Percentiles rank a stretch among this genome's conserved stretches.
Conservation (phyloP, 805 yeast genomes). For the Lipomyces japonicus region DNA sequence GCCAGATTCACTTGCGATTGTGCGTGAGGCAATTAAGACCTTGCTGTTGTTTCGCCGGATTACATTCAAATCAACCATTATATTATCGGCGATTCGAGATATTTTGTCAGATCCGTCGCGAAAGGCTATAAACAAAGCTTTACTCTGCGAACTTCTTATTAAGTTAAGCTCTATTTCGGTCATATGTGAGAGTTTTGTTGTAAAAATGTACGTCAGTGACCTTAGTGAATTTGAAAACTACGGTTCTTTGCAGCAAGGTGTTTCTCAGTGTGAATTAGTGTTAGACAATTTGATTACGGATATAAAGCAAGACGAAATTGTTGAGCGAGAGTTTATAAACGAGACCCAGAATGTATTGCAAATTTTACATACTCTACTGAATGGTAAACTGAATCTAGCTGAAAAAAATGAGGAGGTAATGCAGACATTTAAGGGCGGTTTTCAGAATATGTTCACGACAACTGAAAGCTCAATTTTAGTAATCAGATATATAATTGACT, state of each 20-base stretch:
- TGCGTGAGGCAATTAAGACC: constrained; percentile 13
- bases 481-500: too few relatives aligned
- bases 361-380: neutral
- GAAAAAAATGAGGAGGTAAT: too few relatives aligned
- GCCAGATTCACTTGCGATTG: constrained; percentile 17
- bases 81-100: constrained; percentile 2
- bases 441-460: too few relatives aligned
- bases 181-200: constrained; percentile 1
- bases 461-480: too few relatives aligned
- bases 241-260: constrained; percentile 13
- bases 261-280: too few relatives aligned
- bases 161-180: constrained; percentile 1
- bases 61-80: constrained; percentile 10
- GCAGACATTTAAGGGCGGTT: too few relatives aligned
- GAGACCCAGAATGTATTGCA: neutral
- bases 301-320: too few relatives aligned
- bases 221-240: constrained; percentile 17
- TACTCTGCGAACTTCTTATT: constrained; percentile 17
- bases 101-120: neutral
- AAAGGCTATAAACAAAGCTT: constrained; percentile 1
- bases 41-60: constrained; percentile 15
- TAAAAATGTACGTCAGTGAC: constrained; percentile 10
- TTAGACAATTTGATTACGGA: too few relatives aligned
- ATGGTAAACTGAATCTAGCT: neutral
- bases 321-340: neutral